Percentiles rank a stretch among this genome's conserved stretches.
Conservation (phyloP, 1,139 yeast species). For the Geotrichum klebahnii region DNA sequence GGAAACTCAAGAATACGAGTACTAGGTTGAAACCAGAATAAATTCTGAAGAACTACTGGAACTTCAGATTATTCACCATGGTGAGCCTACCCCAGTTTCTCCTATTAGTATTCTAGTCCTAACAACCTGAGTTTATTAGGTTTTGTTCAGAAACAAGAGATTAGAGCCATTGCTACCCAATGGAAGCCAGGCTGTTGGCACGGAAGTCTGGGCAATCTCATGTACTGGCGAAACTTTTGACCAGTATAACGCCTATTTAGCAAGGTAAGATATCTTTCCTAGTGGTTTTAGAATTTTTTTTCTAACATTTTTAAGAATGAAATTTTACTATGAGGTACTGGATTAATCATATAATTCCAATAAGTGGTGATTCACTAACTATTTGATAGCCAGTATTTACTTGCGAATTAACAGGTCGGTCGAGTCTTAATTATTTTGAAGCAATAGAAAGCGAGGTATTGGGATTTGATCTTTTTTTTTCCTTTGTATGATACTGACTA, state of each 20-base stretch:
- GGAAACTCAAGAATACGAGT: too few species aligned
- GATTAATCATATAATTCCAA: too few species aligned
- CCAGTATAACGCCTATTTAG: constrained; percentile 68
- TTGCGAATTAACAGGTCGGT: constrained; percentile 93
- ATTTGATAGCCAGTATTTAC: constrained; percentile 62
- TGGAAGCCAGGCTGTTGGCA: constrained; percentile 30
- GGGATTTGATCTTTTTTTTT: constrained; percentile 8
- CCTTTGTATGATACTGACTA: neutral
- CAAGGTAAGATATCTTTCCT: constrained; percentile 39
- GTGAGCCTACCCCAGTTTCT: neutral
- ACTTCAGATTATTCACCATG: too few species aligned
- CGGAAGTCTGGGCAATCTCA: constrained; percentile 63
- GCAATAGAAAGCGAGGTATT: constrained; percentile 70
- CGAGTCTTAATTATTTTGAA: constrained; percentile 84
- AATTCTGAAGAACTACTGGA: too few species aligned
- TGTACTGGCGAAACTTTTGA: constrained; percentile 85
- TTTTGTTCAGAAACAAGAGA: constrained; percentile 38
- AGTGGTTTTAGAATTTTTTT: constrained; percentile 32
- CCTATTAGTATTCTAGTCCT: too few species aligned
- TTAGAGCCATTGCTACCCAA: constrained; percentile 34
- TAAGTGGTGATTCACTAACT: constrained; percentile 4
- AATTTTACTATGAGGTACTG: too few species aligned
- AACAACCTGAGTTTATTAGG: too few species aligned
- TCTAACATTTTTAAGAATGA: too few species aligned
- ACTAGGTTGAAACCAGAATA: too few species aligned